Percentiles rank a stretch among this genome's conserved stretches.
These are phyloP conservation scores for Aegilops umbellulata DNA, from an alignment of 176 grass and related monocot genomes.

Conservation along the genomic window DNA sequence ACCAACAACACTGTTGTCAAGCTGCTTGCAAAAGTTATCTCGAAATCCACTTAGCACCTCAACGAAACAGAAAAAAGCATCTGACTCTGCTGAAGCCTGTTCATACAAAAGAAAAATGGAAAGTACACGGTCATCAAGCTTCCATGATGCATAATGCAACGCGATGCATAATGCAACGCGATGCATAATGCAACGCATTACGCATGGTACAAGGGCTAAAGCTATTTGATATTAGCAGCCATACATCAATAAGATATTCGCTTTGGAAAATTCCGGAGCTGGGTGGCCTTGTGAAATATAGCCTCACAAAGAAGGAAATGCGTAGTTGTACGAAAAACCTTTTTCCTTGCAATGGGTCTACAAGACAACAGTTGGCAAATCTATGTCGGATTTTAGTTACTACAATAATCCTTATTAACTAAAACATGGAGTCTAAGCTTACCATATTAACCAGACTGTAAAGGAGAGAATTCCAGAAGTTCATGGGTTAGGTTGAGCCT, in stretches of 20 bases:
- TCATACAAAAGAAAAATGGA: neutral
- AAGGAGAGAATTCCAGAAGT: neutral
- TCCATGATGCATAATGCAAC: neutral
- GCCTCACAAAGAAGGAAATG: neutral
- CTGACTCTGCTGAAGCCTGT: constrained; percentile 70
- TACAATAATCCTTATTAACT: neutral
- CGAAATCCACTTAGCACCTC: constrained; percentile 87
- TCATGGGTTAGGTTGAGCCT: neutral
- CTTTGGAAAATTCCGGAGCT: neutral
- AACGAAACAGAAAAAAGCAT: constrained; percentile 94
- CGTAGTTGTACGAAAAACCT: neutral
- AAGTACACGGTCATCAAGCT: neutral
- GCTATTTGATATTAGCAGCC: neutral
- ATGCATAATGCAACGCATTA: neutral
- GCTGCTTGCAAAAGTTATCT: constrained; percentile 98
- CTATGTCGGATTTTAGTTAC: neutral
- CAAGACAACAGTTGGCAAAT: neutral
- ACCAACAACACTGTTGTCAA: constrained; percentile 91
- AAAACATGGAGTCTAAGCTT: neutral
- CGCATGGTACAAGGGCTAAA: constrained; percentile 2
- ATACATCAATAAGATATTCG: neutral
- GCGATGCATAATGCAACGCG: too few relatives aligned
- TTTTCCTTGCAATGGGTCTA: neutral
- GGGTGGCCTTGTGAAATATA: neutral
- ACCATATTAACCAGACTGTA: neutral